Conservation (phyloP, 305 asterid genomes). For the Rubia tinctorum region DNA sequence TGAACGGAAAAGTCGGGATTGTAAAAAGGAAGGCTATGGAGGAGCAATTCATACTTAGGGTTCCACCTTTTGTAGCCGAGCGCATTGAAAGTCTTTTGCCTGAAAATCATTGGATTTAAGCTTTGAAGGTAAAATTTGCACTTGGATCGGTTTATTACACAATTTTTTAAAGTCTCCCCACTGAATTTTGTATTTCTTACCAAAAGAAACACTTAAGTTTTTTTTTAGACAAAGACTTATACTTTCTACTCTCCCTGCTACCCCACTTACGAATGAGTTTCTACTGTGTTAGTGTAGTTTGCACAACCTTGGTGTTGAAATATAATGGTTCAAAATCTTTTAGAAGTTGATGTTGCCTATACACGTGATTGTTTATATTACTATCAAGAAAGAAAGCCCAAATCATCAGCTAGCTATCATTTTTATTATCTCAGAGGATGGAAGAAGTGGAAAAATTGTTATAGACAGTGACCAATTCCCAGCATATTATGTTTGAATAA, state of each 20-base stretch:
- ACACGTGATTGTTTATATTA: background rate
- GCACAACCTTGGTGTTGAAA: background rate
- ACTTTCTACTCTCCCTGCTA: background rate
- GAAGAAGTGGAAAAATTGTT: constrained; percentile 69
- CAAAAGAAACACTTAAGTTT: background rate
- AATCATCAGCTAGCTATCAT: background rate
- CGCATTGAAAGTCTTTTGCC: constrained; percentile 67
- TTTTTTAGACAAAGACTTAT: too few relatives aligned
- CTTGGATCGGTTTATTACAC: background rate
- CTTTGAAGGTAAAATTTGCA: constrained; percentile 72
- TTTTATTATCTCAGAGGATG: constrained; percentile 50
- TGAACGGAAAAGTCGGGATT: too few relatives aligned
- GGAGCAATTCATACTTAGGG: constrained; percentile 84
- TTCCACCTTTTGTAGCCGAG: constrained; percentile 89
- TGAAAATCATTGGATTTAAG: constrained; percentile 71
- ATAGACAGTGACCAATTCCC: constrained; percentile 78
- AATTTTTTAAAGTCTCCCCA: background rate
- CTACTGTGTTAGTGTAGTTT: background rate
- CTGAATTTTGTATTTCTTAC: background rate
- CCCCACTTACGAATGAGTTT: background rate
- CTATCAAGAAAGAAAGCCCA: too few relatives aligned
- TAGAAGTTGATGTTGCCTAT: background rate
- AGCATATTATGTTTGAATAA: constrained; percentile 37
- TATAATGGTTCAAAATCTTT: background rate
- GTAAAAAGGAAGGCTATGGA: constrained; percentile 48